Evolutionary conservation across 176 grass and related monocot genomes (phyloP), one percentile per base, ranked within the genome.

Genomic region (Cocos nucifera): DNA sequence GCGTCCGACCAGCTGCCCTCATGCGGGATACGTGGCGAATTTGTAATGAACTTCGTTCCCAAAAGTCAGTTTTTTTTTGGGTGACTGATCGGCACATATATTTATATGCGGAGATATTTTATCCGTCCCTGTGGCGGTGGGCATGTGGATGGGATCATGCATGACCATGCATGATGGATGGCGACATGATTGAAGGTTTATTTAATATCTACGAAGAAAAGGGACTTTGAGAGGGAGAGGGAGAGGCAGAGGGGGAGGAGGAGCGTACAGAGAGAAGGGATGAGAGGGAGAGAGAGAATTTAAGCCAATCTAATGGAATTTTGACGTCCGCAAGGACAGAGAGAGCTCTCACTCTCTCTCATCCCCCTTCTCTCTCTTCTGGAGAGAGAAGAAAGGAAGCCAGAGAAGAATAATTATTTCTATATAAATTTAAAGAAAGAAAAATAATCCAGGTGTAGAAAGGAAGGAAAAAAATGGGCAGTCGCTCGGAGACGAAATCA

Each of bases 311-410:
- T 54, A 85, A 91, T 82, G 76, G 84, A 91, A 73, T 73, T 85
- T 87, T 97, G 93, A 97, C 87, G 93, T 91, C 93, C 93, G 93
- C 87, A 88, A 65, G 87, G 83, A 83, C 83, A 62, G 67, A 77
- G 74, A 30, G 51, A 56, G 19, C 49, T 22, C 18, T 4, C 19
- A 3, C 4, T 9, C 7, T 17, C 49, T 17, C 50, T 19, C 8
- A 2, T 4, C 10, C 0, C 4, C 27, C 23, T 54, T 8, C 21
- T 19, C 54, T 51, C 24, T 48, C 23, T 48, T n/a, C 63, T 60
- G 73, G 62, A 49, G 73, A 58, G 58, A 6, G 73, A 75, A 77
- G 74, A 77, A 61, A 62, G 57, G n/a, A 63, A 69, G 62, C 60
- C 16, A 77, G 57, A 69, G 62, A 67, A 68, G 5, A 16, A 35